Percentiles rank a stretch among this genome's conserved stretches.
These are phyloP conservation scores for Dryas integrifolia DNA, from an alignment of 331 rosid species.

Conservation along the genomic window DNA sequence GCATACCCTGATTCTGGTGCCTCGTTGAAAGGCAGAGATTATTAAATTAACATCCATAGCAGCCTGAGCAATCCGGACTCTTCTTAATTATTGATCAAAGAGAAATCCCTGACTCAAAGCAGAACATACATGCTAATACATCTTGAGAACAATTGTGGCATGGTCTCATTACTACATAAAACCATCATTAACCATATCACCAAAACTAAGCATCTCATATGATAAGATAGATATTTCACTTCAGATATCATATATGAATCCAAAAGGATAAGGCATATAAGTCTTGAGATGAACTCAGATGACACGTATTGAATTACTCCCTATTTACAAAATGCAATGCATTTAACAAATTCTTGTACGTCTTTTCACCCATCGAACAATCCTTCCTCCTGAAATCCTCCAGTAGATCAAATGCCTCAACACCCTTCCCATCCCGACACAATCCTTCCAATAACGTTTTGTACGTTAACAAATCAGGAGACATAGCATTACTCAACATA, in stretches of 20 bases:
- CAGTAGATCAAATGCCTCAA: constrained; percentile 60
- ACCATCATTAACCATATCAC: not conserved
- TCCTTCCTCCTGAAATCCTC: constrained; percentile 70
- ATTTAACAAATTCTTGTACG: constrained; percentile 54
- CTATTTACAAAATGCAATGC: constrained; percentile 46
- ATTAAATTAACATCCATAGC: not conserved
- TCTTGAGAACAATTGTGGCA: not conserved
- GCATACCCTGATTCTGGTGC: not conserved
- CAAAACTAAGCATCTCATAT: not conserved
- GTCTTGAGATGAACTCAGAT: not conserved
- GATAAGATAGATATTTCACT: not conserved
- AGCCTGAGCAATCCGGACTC: constrained; percentile 4
- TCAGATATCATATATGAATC: not conserved
- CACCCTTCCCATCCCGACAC: constrained; percentile 62
- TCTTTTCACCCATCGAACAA: constrained; percentile 42
- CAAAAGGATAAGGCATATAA: constrained; percentile 13
- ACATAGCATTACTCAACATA: constrained; percentile 63
- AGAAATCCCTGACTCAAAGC: not conserved
- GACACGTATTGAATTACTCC: constrained; percentile 27
- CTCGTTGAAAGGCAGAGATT: not conserved
- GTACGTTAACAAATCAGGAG: constrained; percentile 79
- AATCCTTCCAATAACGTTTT: constrained; percentile 73
- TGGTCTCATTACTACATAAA: not conserved
- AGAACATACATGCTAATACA: not conserved
- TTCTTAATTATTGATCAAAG: not conserved